A percentile compares a stretch with the other conserved stretches of the same genome.
Conservation (phyloP, 352 stramenopile genomes). For the Pythium aristosporum region DNA sequence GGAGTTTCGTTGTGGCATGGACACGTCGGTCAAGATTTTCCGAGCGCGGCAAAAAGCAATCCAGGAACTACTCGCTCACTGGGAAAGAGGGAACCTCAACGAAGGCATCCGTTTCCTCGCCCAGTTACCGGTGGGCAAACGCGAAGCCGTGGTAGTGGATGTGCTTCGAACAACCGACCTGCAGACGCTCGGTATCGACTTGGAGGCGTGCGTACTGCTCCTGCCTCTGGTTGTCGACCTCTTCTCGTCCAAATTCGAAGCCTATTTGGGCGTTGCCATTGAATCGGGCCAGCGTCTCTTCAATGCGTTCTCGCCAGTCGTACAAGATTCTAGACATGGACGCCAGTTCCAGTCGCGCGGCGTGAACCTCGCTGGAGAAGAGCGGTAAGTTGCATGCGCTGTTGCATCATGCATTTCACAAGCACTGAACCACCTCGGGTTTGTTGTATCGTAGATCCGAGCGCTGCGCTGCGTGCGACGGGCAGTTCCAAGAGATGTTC, state of each 20-base stretch:
- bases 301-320: conserved; percentile 67
- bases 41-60: conserved; percentile 64
- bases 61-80: conserved; percentile 65
- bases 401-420: not conserved
- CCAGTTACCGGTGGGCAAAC: conserved; percentile 64
- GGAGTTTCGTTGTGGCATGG: conserved; percentile 84
- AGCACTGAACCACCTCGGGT: not conserved
- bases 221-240: conserved; percentile 76
- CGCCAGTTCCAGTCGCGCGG: conserved; percentile 48
- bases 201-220: conserved; percentile 73
- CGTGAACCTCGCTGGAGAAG: conserved; percentile 74
- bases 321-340: conserved; percentile 60
- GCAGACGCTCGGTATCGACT: conserved; percentile 56
- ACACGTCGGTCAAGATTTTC: conserved; percentile 78
- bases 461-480: conserved; percentile 60
- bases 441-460: conserved; percentile 32
- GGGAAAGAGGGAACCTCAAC: conserved; percentile 69
- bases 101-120: conserved; percentile 67
- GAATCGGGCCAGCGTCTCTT: conserved; percentile 65
- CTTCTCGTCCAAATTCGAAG: conserved; percentile 62
- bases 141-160: conserved; percentile 73
- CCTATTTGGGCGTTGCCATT: conserved; percentile 62
- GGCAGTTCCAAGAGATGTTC: conserved; percentile 70
- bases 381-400: conserved; percentile 37
- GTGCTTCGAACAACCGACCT: conserved; percentile 67